These are phyloP conservation scores for Fusarium xyrophilum DNA, from an alignment of 2,329 filamentous ascomycete species.

Conservation along the genomic window DNA sequence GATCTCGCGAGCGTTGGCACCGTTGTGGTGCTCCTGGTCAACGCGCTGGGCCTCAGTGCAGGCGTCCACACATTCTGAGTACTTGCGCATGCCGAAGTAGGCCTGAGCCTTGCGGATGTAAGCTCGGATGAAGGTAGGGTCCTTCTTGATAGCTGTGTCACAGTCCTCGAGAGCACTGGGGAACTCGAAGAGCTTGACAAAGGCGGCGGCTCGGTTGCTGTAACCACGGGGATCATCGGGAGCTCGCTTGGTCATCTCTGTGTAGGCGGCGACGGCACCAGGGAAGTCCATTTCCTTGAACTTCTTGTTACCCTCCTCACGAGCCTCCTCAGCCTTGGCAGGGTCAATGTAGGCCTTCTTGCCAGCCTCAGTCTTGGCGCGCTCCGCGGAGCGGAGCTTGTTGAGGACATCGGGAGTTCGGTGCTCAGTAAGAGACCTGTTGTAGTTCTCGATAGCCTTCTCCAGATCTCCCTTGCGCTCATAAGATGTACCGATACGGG, in stretches of 20 bases:
- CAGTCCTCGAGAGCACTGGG: slow-evolving; percentile 93
- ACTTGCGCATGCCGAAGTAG: slow-evolving; percentile 97
- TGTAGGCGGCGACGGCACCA: slow-evolving; percentile 90
- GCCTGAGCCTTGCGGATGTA: slow-evolving; percentile 97
- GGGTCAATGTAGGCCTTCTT: slow-evolving; percentile 87
- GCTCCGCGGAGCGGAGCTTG: slow-evolving; percentile 91
- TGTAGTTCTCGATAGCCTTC: slow-evolving; percentile 86
- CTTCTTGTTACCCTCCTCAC: slow-evolving; percentile 92
- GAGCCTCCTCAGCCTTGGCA: slow-evolving; percentile 91
- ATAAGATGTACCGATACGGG: slow-evolving; percentile 90
- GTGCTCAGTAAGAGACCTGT: slow-evolving; percentile 94
- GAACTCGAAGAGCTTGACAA: slow-evolving; percentile 96
- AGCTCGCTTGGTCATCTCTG: slow-evolving; percentile 95
- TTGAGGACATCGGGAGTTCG: slow-evolving; percentile 91
- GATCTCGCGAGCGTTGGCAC: slow-evolving; percentile 88
- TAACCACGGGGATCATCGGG: slow-evolving; percentile 93
- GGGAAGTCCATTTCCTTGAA: slow-evolving; percentile 98
- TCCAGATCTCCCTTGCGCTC: slow-evolving; percentile 85
- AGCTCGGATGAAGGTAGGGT: slow-evolving; percentile 90
- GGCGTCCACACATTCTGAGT: slow-evolving; percentile 90
- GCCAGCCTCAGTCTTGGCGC: slow-evolving; percentile 78
- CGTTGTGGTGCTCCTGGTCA: slow-evolving; percentile 71
- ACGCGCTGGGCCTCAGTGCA: slow-evolving; percentile 81
- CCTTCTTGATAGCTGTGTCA: slow-evolving; percentile 86
- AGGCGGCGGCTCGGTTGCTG: slow-evolving; percentile 95